phyloP scores from a whole-genome alignment of 2,329 filamentous ascomycete genomes.

The Cytospora schulzeri region DNA sequence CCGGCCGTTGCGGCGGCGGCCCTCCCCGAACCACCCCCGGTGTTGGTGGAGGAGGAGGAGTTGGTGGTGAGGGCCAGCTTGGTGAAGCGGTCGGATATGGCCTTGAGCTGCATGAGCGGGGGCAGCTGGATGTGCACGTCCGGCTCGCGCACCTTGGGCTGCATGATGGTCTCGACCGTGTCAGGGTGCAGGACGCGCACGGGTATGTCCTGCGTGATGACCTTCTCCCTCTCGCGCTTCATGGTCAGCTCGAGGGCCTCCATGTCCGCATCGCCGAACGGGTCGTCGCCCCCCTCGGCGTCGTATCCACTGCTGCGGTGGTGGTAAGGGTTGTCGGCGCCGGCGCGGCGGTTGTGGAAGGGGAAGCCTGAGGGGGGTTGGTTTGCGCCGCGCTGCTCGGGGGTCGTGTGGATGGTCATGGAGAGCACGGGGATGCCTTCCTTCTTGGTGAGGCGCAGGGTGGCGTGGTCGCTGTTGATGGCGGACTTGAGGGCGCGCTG shows the following conservation, averaged over 20 bases:
- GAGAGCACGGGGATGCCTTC: constrained; percentile 83
- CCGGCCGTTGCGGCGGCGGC: constrained; percentile 30
- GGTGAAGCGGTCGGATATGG: constrained; percentile 93
- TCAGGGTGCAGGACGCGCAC: constrained; percentile 83
- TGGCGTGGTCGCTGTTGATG: constrained; percentile 76
- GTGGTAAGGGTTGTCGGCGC: constrained; percentile 28
- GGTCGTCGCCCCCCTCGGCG: constrained; percentile 43
- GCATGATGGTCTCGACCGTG: constrained; percentile 88
- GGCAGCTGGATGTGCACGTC: constrained; percentile 94
- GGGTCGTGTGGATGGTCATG: constrained; percentile 83
- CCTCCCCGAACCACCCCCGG: constrained; percentile 27
- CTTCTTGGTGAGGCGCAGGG: constrained; percentile 89
- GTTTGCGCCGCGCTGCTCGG: constrained; percentile 50
- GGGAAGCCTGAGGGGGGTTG: constrained; percentile 27
- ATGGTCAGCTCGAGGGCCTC: constrained; percentile 57
- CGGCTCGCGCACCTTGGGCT: constrained; percentile 85
- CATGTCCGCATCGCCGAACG: constrained; percentile 49
- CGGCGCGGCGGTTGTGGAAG: constrained; percentile 36
- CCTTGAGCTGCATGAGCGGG: constrained; percentile 83
- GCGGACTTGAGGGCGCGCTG: constrained; percentile 92
- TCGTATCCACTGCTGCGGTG: constrained; percentile 36
- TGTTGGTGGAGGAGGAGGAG: too few species aligned
- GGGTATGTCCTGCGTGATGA: constrained; percentile 95
- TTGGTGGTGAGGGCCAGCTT: constrained; percentile 63
- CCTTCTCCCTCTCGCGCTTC: constrained; percentile 77